Base-by-base conservation (phyloP, 495 filamentous ascomycete genomes). In the Penicillium coprophilum region DNA sequence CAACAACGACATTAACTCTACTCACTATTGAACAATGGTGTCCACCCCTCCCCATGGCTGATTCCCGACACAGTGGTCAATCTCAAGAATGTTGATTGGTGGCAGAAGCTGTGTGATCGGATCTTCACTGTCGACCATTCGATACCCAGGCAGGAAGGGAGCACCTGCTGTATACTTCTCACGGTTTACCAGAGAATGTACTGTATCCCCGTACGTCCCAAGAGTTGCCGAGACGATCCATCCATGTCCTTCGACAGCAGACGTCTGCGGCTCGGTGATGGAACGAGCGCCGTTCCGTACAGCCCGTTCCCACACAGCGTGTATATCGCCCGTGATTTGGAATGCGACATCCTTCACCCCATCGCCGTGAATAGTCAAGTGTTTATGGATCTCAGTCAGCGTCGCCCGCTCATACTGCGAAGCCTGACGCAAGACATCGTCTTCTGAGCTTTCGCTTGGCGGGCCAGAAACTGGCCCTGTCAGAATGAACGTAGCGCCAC, bases 31-130 rank as follows among this genome's bases (percentile, higher is more conserved):
- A 66, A 90, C 92, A 27, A 82, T 83, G 4, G 74, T 73, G 23
- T 85, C 84, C 81, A 95, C 86, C 50, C 85, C 80, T 65, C 82
- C 77, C 89, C 89, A 93, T 68, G 84, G 80, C 69, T 93, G 89
- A 74, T 92, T 92, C 54, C 90, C 90, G 52, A 93, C 90, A 71
- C 90, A 93, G 72, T 94, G 90, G 71, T 93, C 89, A 64, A 94
- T 87, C 58, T 81, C 82, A 50, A 81, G 72, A 19, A 93, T 77
- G 2, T 72, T 62, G 15, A 92, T 75, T 13, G 64, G 15, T 0
- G 89, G 88, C 2, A 81, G 59, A 36, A 69, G 58, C 17, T 54
- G 60, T 4, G 74, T 69, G 19, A 87, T 75, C 1, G 71, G 59
- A 54, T 83, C 75, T 13, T 71, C 61, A 21, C 64, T 46, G 4